Percentiles rank a stretch among this genome's conserved stretches.
phyloP scores from a whole-genome alignment of 2,329 filamentous ascomycete genomes.

The Alternaria gaisen region DNA sequence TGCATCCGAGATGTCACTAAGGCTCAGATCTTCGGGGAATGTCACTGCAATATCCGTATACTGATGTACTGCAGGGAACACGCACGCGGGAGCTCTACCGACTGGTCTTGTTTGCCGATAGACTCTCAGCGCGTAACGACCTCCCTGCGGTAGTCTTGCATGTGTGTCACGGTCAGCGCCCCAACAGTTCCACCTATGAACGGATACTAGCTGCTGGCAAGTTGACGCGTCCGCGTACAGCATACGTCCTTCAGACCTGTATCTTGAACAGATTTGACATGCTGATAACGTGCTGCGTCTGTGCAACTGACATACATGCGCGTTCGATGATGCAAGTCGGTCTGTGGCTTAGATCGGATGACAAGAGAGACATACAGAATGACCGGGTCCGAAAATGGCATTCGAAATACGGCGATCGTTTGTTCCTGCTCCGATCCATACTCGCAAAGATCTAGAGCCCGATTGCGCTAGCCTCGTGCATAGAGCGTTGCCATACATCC shows the following conservation, averaged over 20 bases:
- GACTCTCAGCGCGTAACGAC: slow-evolving; percentile 18
- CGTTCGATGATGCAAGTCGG: slow-evolving; percentile 35
- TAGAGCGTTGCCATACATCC: slow-evolving; percentile 15
- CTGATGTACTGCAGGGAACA: slow-evolving; percentile 10
- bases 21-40: slow-evolving; percentile 18
- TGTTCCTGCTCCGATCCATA: slow-evolving; percentile 2
- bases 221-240: slow-evolving; percentile 36
- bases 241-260: slow-evolving; percentile 26
- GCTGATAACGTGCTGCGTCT: slow-evolving; percentile 36
- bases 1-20: slow-evolving; percentile 15
- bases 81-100: slow-evolving; percentile 20
- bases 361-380: not conserved
- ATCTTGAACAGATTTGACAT: slow-evolving; percentile 23
- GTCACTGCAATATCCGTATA: slow-evolving; percentile 17
- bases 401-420: not conserved
- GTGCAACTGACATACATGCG: slow-evolving; percentile 20
- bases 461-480: slow-evolving; percentile 14
- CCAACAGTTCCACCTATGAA: slow-evolving; percentile 44
- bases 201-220: slow-evolving; percentile 33
- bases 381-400: not conserved
- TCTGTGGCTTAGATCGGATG: slow-evolving; percentile 37
- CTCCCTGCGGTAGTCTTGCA: slow-evolving; percentile 27
- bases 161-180: slow-evolving; percentile 34
- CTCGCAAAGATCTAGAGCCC: not conserved
- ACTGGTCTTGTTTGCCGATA: slow-evolving; percentile 22